Evolutionary conservation across 148 eudicot genomes (phyloP), one percentile per base, ranked within the genome.

Genomic region (Rhododendron vialii): DNA sequence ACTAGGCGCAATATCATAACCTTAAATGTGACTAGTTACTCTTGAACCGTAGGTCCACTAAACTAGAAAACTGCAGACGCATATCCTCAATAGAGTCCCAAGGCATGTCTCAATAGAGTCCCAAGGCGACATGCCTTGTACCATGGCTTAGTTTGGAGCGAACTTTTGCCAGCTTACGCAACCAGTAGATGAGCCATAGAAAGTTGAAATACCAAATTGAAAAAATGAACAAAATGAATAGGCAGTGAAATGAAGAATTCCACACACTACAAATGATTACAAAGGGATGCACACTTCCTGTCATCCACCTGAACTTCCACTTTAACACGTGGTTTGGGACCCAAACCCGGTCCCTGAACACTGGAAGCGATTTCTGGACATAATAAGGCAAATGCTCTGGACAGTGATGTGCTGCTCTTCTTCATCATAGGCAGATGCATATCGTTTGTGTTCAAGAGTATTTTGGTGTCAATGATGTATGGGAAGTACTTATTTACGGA

Each of bases 271-370:
- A 69, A 59, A 78, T 55, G 73, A 35, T 5, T 5, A 63, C 15
- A 73, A 69, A 12, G 36, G 43, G 77, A 84, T 88, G 89, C 92
- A 65, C 93, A 97, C 96, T 98, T 97, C 94, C 91, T 91, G 89
- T 95, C 95, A 91, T 94, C 99, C 88, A 97, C 96, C 87, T 94
- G 98, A 87, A 97, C 98, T 91, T 94, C 99, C 84, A 97, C 95
- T 86, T 91, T 91, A 57, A 95, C 93, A 83, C 86, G 86, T 80
- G 82, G 90, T 78, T 83, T 89, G 61, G 86, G 38, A 63, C 87
- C 89, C 82, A 84, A 69, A 71, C 61, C 86, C 82, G 90, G 80
- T 73, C 83, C 85, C 81, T 87, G 84, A 36, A 79, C 78, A 87
- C 88, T 86, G 10, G 90, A 90, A 87, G 95, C 94, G 83, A 94